These are phyloP conservation scores for Globisporangium cederbergense DNA, from an alignment of 352 stramenopile genomes.

Conservation along the genomic window DNA sequence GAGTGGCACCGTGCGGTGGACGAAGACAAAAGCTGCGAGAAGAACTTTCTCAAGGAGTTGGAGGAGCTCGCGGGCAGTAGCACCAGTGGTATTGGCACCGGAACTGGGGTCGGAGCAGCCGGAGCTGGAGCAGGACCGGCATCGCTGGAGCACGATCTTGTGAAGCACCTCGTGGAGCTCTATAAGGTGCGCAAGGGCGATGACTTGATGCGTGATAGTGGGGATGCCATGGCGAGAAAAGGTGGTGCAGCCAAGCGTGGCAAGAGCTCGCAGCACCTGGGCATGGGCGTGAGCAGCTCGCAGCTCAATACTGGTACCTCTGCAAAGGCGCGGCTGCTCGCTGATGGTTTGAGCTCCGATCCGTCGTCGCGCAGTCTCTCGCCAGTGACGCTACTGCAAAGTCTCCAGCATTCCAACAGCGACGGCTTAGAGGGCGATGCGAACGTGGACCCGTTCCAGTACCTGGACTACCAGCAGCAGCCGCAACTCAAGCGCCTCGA, in stretches of 20 bases:
- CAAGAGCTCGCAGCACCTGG: conserved; percentile 30
- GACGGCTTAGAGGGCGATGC: conserved; percentile 30
- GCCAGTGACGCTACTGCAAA: conserved; percentile 28
- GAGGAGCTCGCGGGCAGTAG: conserved; percentile 59
- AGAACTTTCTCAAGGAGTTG: conserved; percentile 58
- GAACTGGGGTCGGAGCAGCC: conserved; percentile 12
- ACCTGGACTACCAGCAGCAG: conserved; percentile 42
- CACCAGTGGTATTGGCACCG: conserved; percentile 13
- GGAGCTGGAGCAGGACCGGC: conserved; percentile 20
- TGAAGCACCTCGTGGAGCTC: conserved; percentile 71
- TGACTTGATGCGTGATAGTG: conserved; percentile 29
- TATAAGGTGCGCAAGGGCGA: conserved; percentile 74
- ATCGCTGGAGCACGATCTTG: conserved; percentile 68
- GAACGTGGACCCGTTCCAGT: conserved; percentile 73
- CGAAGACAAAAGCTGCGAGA: conserved; percentile 66
- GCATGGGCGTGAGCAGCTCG: conserved; percentile 8
- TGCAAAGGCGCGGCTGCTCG: conserved; percentile 48
- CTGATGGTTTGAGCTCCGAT: conserved; percentile 22
- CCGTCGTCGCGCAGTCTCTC: conserved; percentile 30
- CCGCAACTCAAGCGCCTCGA: conserved; percentile 15
- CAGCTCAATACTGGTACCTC: conserved; percentile 13
- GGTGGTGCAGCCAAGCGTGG: conserved; percentile 13
- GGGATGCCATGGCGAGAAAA: conserved; percentile 15
- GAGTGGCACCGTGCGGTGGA: conserved; percentile 66
- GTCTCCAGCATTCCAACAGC: conserved; percentile 27